phyloP scores from a whole-genome alignment of 2,329 filamentous ascomycete genomes.

The Cadophora malorum region DNA sequence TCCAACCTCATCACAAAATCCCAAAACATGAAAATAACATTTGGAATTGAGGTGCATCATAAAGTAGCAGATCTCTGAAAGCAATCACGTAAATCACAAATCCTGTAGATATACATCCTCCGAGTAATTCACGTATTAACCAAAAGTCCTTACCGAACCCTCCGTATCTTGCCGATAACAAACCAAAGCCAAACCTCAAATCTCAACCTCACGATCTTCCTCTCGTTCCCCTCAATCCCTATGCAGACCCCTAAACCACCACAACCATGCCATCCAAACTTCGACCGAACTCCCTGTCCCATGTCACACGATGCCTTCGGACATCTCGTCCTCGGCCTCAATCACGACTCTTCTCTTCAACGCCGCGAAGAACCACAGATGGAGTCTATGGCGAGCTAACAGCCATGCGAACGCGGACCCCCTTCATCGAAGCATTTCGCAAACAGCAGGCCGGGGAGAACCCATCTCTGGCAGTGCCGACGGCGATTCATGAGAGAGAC shows the following conservation, averaged over 20 bases:
- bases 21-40: neutral
- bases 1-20: neutral
- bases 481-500: slow-evolving; percentile 51
- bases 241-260: neutral
- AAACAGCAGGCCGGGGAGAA: slow-evolving; percentile 51
- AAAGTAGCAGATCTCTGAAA: neutral
- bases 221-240: neutral
- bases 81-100: neutral
- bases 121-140: neutral
- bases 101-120: neutral
- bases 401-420: slow-evolving; percentile 65
- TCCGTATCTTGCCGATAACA: slow-evolving; percentile 13
- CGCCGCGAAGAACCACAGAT: slow-evolving; percentile 47
- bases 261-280: slow-evolving; percentile 29
- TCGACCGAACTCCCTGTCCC: slow-evolving; percentile 7
- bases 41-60: neutral
- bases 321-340: slow-evolving; percentile 4
- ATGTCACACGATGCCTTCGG: neutral
- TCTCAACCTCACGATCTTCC: slow-evolving; percentile 8
- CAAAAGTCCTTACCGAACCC: slow-evolving; percentile 2
- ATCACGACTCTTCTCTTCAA: slow-evolving; percentile 35
- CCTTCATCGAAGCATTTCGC: slow-evolving; percentile 71
- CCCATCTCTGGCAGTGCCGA: slow-evolving; percentile 30
- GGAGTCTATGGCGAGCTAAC: slow-evolving; percentile 66
- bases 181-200: neutral